Evolutionary conservation across 345 rosid genomes (phyloP).

Genomic region (rapeseed (Brassica napus)): DNA sequence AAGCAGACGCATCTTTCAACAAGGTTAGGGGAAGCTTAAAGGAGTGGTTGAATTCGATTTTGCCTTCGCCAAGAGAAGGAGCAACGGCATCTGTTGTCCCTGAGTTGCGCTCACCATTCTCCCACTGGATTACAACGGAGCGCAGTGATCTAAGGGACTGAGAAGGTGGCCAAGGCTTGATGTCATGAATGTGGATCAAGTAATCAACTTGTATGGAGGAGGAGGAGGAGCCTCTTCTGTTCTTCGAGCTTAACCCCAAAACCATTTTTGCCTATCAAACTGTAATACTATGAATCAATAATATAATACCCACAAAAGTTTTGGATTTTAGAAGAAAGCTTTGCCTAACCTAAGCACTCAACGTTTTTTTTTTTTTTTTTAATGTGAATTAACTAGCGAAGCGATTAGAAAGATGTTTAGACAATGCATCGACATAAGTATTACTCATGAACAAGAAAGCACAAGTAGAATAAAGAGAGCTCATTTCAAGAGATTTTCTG

Average conservation of each 20-base stretch:
- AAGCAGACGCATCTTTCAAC: constrained; percentile 55
- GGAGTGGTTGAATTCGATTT: constrained; percentile 77
- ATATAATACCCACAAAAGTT: not conserved
- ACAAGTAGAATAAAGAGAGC: not conserved
- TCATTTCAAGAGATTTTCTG: not conserved
- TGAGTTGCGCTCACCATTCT: constrained; percentile 67
- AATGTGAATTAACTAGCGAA: not conserved
- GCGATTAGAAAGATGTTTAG: not conserved
- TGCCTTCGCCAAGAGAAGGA: constrained; percentile 83
- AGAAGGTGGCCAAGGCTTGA: constrained; percentile 99
- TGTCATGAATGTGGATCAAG: constrained; percentile 67
- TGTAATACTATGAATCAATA: not conserved
- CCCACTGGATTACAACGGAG: constrained; percentile 88
- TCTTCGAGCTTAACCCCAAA: constrained; percentile 63
- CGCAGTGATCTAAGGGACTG: constrained; percentile 84
- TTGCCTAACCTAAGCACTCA: not conserved
- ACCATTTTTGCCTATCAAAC: constrained; percentile 52
- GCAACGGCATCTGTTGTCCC: constrained; percentile 68
- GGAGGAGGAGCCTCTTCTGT: constrained; percentile 41
- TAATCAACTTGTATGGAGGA: constrained; percentile 58
- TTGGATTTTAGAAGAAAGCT: not conserved
- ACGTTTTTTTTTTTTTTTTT: not conserved
- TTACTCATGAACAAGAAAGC: constrained; percentile 11
- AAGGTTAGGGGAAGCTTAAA: constrained; percentile 74
- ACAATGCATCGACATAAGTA: not conserved